Base-by-base conservation (phyloP, 2,329 filamentous ascomycete species). In the Cladosporium sp. region DNA sequence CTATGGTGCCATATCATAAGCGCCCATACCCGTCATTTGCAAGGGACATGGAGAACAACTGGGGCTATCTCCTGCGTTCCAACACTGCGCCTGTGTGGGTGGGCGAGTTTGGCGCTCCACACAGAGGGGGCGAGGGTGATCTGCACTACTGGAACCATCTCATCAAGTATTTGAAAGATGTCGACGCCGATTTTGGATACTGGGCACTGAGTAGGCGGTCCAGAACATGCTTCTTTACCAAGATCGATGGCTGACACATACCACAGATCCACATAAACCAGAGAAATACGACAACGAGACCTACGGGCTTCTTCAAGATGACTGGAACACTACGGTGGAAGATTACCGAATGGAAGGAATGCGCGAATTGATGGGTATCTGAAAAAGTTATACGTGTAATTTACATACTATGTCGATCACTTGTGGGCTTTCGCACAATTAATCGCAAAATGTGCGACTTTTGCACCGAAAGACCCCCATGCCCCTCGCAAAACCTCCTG, bases 81-180 rank as follows among this genome's bases (percentile, higher is more conserved):
- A 75, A 85, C 69, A 75, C 81, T 12, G 85, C 84, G 21, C 88
- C 88, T 0, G 88, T 91, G 11, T 91, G 88, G 88, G 83, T 90
- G 31, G 87, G 87, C 60, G 88, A 91, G 78, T 84, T 90, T 66
- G 88, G 89, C 1, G 85, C 85, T 29, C 85, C 87, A 21, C 78
- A 79, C 58, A 67, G 75, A 6, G 86, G 86, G 0, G 81, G 80
- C 37, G 77, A 81, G 10, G 86, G 86, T 8, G 86, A 89, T 69
- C 80, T 80, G 64, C 87, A 88, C 71, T 91, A 90, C 78, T 90
- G 88, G 88, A 76, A 78, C 52, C 86, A 90, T 73, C 75, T 90
- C 75, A 78, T 89, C 78, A 80, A 80, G 31, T 89, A 84, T 74
- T 79, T 90, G 65, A 82, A 82, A 71, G 88, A 90, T 70, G 89